A percentile compares a stretch with the other conserved stretches of the same genome.
Evolutionary conservation across 768 basidiomycete species (phyloP).

Genomic region (Botryobasidium botryosum): DNA sequence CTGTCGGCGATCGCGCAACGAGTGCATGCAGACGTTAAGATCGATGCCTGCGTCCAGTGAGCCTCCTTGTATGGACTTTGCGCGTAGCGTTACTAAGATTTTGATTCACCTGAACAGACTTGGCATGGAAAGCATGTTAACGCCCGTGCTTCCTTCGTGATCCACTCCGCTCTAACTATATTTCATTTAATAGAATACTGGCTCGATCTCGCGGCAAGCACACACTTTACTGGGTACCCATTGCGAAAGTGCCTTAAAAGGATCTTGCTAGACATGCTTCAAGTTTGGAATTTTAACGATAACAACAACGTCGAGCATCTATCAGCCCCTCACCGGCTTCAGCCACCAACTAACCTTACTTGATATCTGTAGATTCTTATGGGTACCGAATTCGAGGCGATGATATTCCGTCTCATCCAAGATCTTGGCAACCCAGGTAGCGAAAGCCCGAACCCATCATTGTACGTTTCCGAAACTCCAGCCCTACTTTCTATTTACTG

Average conservation of each 20-base stretch:
- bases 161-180: no score
- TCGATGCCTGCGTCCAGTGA: background rate
- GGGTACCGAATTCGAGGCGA: background rate
- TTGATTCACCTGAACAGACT: background rate
- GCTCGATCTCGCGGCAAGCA: background rate
- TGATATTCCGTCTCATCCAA: background rate
- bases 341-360: no score
- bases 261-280: background rate
- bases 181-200: slow-evolving; percentile 2
- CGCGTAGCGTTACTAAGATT: background rate
- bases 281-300: slow-evolving; percentile 1
- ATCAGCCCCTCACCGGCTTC: background rate
- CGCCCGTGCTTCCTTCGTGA: no score
- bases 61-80: background rate
- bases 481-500: no score
- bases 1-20: background rate
- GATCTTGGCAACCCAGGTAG: background rate
- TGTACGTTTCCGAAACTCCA: slow-evolving; percentile 3
- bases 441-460: background rate
- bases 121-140: background rate
- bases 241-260: background rate
- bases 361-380: background rate
- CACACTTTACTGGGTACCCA: background rate
- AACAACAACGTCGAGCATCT: background rate
- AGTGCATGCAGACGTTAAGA: background rate